Evolutionary conservation across 306 rosid genomes (phyloP).

Genomic region (Psophocarpus tetragonolobus): DNA sequence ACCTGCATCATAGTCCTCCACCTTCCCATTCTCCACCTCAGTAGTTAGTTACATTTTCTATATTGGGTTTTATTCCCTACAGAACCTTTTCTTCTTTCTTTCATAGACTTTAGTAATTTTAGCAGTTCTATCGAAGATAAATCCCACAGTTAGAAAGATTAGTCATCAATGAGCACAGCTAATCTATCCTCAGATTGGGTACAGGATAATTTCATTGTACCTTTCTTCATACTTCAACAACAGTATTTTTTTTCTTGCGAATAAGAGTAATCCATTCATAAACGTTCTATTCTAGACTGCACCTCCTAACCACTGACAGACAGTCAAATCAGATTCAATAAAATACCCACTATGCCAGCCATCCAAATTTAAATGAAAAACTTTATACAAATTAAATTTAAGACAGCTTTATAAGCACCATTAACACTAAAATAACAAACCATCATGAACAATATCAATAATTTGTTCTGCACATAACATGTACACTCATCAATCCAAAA

Average conservation of each 20-base stretch:
- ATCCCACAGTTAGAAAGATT: background rate
- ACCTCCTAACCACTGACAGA: conserved; percentile 13
- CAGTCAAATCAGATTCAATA: conserved; percentile 12
- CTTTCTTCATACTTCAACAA: background rate
- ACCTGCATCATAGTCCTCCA: background rate
- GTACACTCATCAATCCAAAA: conserved; percentile 28
- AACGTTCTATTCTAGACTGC: background rate
- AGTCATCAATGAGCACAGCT: background rate
- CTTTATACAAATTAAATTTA: background rate
- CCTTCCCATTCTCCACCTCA: background rate
- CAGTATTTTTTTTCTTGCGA: background rate
- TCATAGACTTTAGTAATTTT: background rate
- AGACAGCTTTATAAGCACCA: background rate
- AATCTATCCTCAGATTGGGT: background rate
- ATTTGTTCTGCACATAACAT: background rate
- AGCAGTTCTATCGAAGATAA: background rate
- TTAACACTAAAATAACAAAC: background rate
- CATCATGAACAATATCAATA: conserved; percentile 19
- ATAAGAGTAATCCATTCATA: background rate
- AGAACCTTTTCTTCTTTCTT: background rate
- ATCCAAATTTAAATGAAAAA: conserved; percentile 17
- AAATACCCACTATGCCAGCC: conserved; percentile 12
- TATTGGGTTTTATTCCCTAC: background rate
- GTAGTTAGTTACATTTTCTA: background rate
- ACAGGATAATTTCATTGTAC: background rate